A percentile compares a stretch with the other conserved stretches of the same genome.
phyloP scores from a whole-genome alignment of 2,329 filamentous ascomycete species.

The Akanthomyces muscarius region DNA sequence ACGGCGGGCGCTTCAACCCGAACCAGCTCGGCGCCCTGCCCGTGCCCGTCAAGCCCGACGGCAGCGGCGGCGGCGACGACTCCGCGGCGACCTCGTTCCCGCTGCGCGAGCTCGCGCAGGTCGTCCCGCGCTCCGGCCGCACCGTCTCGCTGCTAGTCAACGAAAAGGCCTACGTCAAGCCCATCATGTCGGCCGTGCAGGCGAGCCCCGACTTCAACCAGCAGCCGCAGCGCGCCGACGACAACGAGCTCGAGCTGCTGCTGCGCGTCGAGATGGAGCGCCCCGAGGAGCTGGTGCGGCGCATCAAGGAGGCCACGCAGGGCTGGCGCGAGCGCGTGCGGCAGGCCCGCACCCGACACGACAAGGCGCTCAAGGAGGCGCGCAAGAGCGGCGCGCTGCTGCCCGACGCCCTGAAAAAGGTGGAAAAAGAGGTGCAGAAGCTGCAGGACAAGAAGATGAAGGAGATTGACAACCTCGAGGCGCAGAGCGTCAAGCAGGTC shows the following conservation, averaged over 20 bases:
- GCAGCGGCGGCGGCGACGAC: constrained; percentile 19
- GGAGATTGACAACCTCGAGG: constrained; percentile 47
- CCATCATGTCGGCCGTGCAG: constrained; percentile 54
- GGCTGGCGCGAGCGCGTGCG: constrained; percentile 49
- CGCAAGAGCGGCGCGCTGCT: constrained; percentile 39
- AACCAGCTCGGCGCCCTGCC: constrained; percentile 44
- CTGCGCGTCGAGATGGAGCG: constrained; percentile 51
- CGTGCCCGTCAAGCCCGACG: constrained; percentile 34
- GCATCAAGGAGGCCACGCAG: constrained; percentile 44
- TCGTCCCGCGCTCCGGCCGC: constrained; percentile 44
- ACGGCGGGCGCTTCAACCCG: constrained; percentile 51
- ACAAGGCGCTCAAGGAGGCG: constrained; percentile 49
- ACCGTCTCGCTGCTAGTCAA: constrained; percentile 40
- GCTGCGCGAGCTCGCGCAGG: constrained; percentile 52
- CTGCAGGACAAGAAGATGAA: constrained; percentile 51
- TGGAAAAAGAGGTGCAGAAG: constrained; percentile 46
- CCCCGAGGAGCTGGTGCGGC: constrained; percentile 42
- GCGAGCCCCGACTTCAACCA: constrained; percentile 53
- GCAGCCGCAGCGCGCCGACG: constrained; percentile 54
- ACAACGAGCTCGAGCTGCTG: constrained; percentile 57
- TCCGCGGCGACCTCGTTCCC: constrained; percentile 34
- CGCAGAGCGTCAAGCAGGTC: constrained; percentile 42
- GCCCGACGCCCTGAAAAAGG: constrained; percentile 46
- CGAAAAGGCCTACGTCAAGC: constrained; percentile 45
- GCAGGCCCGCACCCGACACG: constrained; percentile 43